Percentiles rank a stretch among this genome's conserved stretches.
phyloP scores from a whole-genome alignment of 306 rosid species.

The Medicago lupulina region DNA sequence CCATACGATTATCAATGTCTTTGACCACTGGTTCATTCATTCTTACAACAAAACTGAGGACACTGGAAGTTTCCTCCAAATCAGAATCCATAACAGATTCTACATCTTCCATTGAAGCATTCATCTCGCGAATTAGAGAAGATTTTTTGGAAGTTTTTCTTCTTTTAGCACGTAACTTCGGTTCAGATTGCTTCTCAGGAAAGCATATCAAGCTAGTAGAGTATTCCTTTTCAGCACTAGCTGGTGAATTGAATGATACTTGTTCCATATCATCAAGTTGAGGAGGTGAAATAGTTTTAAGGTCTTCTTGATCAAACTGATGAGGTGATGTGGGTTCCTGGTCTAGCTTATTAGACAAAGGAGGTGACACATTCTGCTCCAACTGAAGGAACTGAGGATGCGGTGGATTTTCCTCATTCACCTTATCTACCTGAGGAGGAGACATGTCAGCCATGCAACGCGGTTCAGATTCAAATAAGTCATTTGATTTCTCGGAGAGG shows the following conservation, averaged over 20 bases:
- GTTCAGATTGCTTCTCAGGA: constrained; percentile 36
- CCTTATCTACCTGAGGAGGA: constrained; percentile 44
- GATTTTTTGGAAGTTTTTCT: constrained; percentile 45
- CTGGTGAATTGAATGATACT: constrained; percentile 24
- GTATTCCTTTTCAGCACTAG: constrained; percentile 42
- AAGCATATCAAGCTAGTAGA: constrained; percentile 35
- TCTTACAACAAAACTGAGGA: constrained; percentile 55
- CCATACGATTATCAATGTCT: constrained; percentile 44
- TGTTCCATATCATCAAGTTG: constrained; percentile 42
- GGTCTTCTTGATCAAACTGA: constrained; percentile 9
- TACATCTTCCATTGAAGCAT: constrained; percentile 34
- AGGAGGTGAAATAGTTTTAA: constrained; percentile 37
- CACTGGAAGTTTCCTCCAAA: constrained; percentile 68
- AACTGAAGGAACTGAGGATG: constrained; percentile 39
- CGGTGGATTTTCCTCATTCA: constrained; percentile 42
- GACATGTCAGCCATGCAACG: constrained; percentile 42
- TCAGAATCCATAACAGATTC: constrained; percentile 56
- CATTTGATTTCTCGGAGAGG: constrained; percentile 53
- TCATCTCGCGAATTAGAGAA: constrained; percentile 39
- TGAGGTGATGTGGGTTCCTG: constrained; percentile 34
- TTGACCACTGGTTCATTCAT: constrained; percentile 43
- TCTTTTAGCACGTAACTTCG: constrained; percentile 41
- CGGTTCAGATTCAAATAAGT: constrained; percentile 46
- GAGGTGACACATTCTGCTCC: constrained; percentile 42
- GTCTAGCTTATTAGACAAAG: constrained; percentile 39